These are phyloP conservation scores for Rosa chinensis DNA, from an alignment of 306 rosid species.

Conservation along the genomic window DNA sequence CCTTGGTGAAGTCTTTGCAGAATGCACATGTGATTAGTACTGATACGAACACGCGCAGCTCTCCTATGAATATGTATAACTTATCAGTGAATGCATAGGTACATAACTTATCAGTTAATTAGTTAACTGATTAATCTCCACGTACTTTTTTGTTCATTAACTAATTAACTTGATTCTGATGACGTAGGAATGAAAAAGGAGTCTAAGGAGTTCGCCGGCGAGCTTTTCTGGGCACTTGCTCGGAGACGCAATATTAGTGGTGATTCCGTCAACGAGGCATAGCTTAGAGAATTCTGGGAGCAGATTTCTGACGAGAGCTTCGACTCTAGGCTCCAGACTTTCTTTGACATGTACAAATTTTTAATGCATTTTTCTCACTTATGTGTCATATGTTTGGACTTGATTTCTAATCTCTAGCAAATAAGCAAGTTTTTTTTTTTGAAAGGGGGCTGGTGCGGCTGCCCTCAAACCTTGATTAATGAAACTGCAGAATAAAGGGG, in stretches of 20 bases:
- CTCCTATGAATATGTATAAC: no score
- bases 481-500: no score
- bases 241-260: slow-evolving; percentile 37
- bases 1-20: no score
- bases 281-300: slow-evolving; percentile 51
- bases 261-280: slow-evolving; percentile 40
- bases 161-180: background rate
- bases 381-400: background rate
- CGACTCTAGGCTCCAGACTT: slow-evolving; percentile 56
- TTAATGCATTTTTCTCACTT: background rate
- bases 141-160: background rate
- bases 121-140: background rate
- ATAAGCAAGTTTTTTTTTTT: background rate
- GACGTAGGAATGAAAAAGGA: slow-evolving; percentile 58
- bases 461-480: no score
- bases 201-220: slow-evolving; percentile 58
- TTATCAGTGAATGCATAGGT: slow-evolving; percentile 57
- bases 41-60: no score
- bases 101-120: background rate
- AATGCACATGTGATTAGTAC: no score
- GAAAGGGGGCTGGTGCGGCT: no score
- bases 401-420: background rate
- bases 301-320: slow-evolving; percentile 57
- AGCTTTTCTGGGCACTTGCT: slow-evolving; percentile 56
- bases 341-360: slow-evolving; percentile 53